Percentiles rank a stretch among this genome's conserved stretches.
Conservation (phyloP, 345 rosid species). For the Eucalyptus coolabah region DNA sequence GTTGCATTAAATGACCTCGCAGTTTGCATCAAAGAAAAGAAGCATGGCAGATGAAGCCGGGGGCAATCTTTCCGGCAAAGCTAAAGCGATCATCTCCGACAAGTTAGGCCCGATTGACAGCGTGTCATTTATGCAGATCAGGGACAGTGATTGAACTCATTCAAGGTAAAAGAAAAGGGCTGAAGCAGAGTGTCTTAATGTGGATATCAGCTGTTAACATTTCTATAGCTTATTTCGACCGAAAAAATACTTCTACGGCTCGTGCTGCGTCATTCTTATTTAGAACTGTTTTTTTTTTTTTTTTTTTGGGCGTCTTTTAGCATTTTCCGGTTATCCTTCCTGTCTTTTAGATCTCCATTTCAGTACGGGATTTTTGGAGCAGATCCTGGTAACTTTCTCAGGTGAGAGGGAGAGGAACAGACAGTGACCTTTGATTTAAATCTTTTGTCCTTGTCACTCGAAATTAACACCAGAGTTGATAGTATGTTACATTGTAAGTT, state of each 20-base stretch:
- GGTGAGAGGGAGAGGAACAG: background rate
- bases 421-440: background rate
- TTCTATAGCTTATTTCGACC: background rate
- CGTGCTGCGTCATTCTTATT: background rate
- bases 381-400: background rate
- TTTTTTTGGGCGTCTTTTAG: background rate
- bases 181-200: background rate
- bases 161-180: background rate
- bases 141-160: background rate
- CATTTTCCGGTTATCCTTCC: background rate
- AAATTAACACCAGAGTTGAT: background rate
- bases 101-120: no score
- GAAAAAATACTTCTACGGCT: background rate
- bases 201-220: background rate
- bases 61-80: constrained; percentile 25
- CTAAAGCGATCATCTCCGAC: background rate
- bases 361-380: background rate
- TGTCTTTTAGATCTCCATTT: background rate
- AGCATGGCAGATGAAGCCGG: constrained; percentile 69
- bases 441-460: background rate
- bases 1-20: constrained; percentile 1
- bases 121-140: background rate
- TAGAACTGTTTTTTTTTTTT: background rate
- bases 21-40: constrained; percentile 86
- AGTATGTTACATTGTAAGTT: background rate